Evolutionary conservation across 73 alveolate species (phyloP).

Genomic region (Blepharisma stoltei): DNA sequence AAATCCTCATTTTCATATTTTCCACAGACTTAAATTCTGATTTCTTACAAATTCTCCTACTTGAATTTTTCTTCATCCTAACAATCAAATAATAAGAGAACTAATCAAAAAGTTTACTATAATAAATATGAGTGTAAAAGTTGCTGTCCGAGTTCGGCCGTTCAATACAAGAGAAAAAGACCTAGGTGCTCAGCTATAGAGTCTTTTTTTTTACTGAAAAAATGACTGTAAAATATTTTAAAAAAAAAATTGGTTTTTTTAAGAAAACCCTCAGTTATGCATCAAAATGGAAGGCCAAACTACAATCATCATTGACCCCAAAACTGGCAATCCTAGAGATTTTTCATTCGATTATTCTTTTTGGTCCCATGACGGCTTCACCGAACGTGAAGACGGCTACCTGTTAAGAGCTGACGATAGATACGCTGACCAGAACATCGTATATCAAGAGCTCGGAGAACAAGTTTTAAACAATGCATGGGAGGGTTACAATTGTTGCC

Average conservation of each 20-base stretch:
- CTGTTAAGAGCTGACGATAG: conserved; percentile 44
- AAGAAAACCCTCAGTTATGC: conserved; percentile 72
- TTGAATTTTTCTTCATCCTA: too few species aligned
- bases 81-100: too few species aligned
- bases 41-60: too few species aligned
- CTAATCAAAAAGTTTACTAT: too few species aligned
- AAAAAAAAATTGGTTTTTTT: too few species aligned
- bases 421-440: conserved; percentile 80
- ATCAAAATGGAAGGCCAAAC: conserved; percentile 78
- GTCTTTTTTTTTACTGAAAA: too few species aligned
- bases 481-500: conserved; percentile 96
- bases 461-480: conserved; percentile 81
- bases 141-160: conserved; percentile 98
- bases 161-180: conserved; percentile 88
- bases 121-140: conserved; percentile 48
- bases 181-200: conserved; percentile 65
- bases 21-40: too few species aligned
- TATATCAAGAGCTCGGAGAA: conserved; percentile 76
- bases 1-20: too few species aligned
- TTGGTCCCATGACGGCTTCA: conserved; percentile 80
- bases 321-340: conserved; percentile 16
- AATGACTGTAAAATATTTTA: too few species aligned
- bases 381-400: conserved; percentile 44
- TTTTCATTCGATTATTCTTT: conserved; percentile 75
- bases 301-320: conserved; percentile 58